phyloP scores from a whole-genome alignment of 495 filamentous ascomycete species.

The Aspergillus conjunctus region DNA sequence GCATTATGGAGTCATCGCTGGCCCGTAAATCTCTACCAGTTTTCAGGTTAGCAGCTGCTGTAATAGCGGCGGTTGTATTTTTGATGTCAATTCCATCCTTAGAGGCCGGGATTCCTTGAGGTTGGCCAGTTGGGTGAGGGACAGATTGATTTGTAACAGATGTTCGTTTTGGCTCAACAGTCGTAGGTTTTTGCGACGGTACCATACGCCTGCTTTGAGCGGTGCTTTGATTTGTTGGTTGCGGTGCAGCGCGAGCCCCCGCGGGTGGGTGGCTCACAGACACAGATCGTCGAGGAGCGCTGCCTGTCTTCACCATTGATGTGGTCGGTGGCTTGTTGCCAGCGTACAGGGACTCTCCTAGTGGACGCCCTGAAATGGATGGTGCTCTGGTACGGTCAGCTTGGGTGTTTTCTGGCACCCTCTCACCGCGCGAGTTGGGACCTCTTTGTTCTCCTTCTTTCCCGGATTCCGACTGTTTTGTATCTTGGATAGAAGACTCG shows the following conservation, averaged over 20 bases:
- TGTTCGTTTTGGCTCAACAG: not conserved
- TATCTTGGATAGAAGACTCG: conserved; percentile 5
- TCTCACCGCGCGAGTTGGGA: conserved; percentile 10
- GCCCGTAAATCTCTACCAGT: conserved; percentile 21
- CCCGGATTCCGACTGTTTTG: conserved; percentile 11
- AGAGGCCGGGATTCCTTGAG: not conserved
- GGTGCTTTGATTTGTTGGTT: conserved; percentile 22
- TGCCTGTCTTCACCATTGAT: conserved; percentile 27
- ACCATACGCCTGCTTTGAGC: conserved; percentile 12
- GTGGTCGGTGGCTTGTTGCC: conserved; percentile 20
- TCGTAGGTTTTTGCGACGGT: not conserved
- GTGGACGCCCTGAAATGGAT: conserved; percentile 17
- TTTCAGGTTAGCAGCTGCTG: conserved; percentile 9
- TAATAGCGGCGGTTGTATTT: conserved; percentile 2
- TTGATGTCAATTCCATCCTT: not conserved
- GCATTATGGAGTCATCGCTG: conserved; percentile 21
- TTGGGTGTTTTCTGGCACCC: conserved; percentile 13
- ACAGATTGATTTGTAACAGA: not conserved
- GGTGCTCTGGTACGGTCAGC: conserved; percentile 25
- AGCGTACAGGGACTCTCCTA: conserved; percentile 26
- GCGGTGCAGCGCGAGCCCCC: conserved; percentile 14
- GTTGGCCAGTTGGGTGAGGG: not conserved
- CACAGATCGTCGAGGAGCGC: conserved; percentile 34
- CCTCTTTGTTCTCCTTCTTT: conserved; percentile 12
- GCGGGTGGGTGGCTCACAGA: conserved; percentile 32